Conservation (phyloP, 176 grass and related monocot species). For the Musa acuminata region DNA sequence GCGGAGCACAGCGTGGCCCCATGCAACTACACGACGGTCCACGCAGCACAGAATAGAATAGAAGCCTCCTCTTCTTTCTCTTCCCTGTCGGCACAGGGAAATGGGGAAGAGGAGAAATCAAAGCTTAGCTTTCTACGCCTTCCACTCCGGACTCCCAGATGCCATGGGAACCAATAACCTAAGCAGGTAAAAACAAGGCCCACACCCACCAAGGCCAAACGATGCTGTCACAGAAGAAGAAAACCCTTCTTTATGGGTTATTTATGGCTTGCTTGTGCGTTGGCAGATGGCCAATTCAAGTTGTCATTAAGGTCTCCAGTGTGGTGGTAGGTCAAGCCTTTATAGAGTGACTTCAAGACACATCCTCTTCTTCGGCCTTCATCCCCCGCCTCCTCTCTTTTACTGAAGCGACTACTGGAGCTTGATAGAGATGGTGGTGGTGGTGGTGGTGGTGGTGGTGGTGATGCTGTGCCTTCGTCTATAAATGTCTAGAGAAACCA, state of each 20-base stretch:
- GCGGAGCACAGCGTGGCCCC: not conserved
- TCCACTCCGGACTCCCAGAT: conserved; percentile 1
- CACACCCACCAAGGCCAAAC: not conserved
- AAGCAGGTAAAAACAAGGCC: not conserved
- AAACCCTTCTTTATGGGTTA: not conserved
- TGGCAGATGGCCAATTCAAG: conserved; percentile 11
- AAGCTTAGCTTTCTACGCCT: conserved; percentile 9
- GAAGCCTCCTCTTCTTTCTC: not conserved
- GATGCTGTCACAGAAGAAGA: not conserved
- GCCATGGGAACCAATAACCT: not conserved
- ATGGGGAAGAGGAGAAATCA: not conserved
- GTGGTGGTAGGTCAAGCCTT: conserved; percentile 30
- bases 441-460: not conserved
- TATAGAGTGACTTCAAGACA: conserved; percentile 4
- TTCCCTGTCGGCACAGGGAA: not conserved
- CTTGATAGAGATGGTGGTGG: not conserved
- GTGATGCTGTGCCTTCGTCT: not conserved
- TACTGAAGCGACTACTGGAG: conserved; percentile 20
- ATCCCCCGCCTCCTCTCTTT: not conserved
- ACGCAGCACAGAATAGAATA: not conserved
- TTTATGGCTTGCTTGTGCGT: not conserved
- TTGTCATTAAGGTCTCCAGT: conserved; percentile 11
- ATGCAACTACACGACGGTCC: not conserved
- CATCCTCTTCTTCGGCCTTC: not conserved
- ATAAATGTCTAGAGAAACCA: conserved; percentile 14